Evolutionary conservation across 2,329 filamentous ascomycete species (phyloP).

Genomic region (Didymosphaeria variabile): DNA sequence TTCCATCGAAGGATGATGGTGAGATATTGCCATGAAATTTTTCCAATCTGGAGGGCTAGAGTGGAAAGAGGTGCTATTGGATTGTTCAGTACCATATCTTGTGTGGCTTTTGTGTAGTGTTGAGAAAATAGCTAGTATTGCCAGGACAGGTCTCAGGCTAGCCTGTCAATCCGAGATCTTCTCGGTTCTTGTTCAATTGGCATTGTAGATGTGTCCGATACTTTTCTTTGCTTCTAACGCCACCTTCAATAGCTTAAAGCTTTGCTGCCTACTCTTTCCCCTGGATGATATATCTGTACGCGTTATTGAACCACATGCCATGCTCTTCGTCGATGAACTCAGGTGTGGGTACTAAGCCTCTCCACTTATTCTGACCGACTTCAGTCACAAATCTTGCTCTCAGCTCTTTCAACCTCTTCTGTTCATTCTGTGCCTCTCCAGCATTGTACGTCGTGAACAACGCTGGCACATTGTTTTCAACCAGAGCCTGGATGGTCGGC

Average conservation of each 20-base stretch:
- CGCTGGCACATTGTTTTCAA: conserved; percentile 20
- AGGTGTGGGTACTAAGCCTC: conserved; percentile 26
- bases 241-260: neutral
- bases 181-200: neutral
- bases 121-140: too few relatives aligned
- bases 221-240: neutral
- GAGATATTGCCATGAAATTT: too few relatives aligned
- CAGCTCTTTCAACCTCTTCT: conserved; percentile 16
- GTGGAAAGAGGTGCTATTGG: too few relatives aligned
- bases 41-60: too few relatives aligned
- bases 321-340: conserved; percentile 30
- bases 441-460: conserved; percentile 30
- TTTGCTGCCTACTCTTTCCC: conserved; percentile 8
- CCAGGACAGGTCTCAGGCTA: too few relatives aligned
- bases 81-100: too few relatives aligned
- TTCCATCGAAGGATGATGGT: too few relatives aligned
- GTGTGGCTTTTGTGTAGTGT: too few relatives aligned
- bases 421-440: conserved; percentile 23
- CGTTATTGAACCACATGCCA: conserved; percentile 31
- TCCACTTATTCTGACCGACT: conserved; percentile 25
- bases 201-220: neutral
- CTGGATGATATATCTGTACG: conserved; percentile 25
- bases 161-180: neutral
- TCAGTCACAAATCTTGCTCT: conserved; percentile 22
- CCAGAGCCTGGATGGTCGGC: conserved; percentile 24